phyloP scores from a whole-genome alignment of 2,329 filamentous ascomycete genomes.

The Epichloe aotearoae region DNA sequence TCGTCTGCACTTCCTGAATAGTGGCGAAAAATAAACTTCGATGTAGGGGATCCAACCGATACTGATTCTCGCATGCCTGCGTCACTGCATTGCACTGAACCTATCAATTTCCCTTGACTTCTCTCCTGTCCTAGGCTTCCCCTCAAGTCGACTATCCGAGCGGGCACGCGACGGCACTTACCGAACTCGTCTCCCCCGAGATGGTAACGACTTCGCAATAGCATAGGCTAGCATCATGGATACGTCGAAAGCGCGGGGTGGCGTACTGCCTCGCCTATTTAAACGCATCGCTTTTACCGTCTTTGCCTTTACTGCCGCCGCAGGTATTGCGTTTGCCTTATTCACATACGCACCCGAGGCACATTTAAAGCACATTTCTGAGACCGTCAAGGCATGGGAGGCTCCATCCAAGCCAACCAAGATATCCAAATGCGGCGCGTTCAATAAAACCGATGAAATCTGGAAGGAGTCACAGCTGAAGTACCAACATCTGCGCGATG shows the following conservation, averaged over 20 bases:
- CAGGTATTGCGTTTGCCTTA: slow-evolving; percentile 1
- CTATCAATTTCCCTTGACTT: too few relatives aligned
- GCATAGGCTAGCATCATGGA: not conserved
- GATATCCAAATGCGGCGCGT: slow-evolving; percentile 1
- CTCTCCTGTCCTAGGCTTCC: too few relatives aligned
- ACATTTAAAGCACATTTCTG: not conserved
- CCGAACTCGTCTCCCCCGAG: too few relatives aligned
- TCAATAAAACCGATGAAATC: slow-evolving; percentile 4
- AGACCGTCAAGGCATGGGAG: not conserved
- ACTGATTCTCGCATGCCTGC: too few relatives aligned
- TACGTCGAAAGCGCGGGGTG: not conserved
- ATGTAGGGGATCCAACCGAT: too few relatives aligned
- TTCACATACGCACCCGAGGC: slow-evolving; percentile 1
- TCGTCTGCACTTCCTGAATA: too few relatives aligned
- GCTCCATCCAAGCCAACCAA: not conserved
- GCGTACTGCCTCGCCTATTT: not conserved
- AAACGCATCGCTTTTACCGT: slow-evolving; percentile 1
- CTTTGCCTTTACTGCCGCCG: not conserved
- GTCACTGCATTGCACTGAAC: too few relatives aligned
- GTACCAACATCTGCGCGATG: slow-evolving; percentile 13
- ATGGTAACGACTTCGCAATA: too few relatives aligned
- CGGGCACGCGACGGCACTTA: too few relatives aligned
- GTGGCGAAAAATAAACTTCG: too few relatives aligned
- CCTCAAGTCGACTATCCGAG: too few relatives aligned
- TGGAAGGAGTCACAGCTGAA: slow-evolving; percentile 13